Evolutionary conservation across 2,329 filamentous ascomycete species (phyloP).

Genomic region (Trichocomaceae sp.): DNA sequence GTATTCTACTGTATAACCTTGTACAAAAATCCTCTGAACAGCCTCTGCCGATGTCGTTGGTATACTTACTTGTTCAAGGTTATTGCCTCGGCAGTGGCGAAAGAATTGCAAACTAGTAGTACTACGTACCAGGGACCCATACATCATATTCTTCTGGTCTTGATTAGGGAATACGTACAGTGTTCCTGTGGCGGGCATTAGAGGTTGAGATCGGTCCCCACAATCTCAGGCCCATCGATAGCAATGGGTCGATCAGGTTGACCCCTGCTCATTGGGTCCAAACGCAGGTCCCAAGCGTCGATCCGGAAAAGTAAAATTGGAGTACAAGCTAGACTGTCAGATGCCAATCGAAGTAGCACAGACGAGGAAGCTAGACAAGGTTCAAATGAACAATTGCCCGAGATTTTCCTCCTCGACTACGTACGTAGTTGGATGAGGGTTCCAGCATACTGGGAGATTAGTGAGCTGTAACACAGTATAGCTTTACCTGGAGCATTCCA

Average conservation of each 20-base stretch:
- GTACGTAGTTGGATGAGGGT: neutral
- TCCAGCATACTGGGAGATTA: constrained; percentile 12
- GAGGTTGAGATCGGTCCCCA: constrained; percentile 14
- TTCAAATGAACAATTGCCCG: constrained; percentile 9
- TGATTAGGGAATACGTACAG: constrained; percentile 13
- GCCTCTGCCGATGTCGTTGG: neutral
- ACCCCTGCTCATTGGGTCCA: constrained; percentile 15
- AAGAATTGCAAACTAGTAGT: neutral
- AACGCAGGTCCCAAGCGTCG: constrained; percentile 16
- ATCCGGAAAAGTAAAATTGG: constrained; percentile 10
- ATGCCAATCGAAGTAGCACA: constrained; percentile 9
- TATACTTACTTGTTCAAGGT: neutral
- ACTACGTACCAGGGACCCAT: neutral
- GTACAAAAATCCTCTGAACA: neutral
- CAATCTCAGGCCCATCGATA: constrained; percentile 15
- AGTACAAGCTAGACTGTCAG: constrained; percentile 4
- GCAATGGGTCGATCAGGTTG: constrained; percentile 18
- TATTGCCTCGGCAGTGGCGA: neutral
- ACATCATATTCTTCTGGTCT: constrained; percentile 15
- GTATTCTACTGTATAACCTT: neutral
- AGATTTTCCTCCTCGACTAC: constrained; percentile 10
- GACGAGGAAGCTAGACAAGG: constrained; percentile 6
- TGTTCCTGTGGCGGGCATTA: constrained; percentile 13
- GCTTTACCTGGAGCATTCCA: constrained; percentile 14
- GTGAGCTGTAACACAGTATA: constrained; percentile 9